Percentiles rank a stretch among this genome's conserved stretches.
Conservation (phyloP, 345 rosid species). For the Mallotus nudiflorus region DNA sequence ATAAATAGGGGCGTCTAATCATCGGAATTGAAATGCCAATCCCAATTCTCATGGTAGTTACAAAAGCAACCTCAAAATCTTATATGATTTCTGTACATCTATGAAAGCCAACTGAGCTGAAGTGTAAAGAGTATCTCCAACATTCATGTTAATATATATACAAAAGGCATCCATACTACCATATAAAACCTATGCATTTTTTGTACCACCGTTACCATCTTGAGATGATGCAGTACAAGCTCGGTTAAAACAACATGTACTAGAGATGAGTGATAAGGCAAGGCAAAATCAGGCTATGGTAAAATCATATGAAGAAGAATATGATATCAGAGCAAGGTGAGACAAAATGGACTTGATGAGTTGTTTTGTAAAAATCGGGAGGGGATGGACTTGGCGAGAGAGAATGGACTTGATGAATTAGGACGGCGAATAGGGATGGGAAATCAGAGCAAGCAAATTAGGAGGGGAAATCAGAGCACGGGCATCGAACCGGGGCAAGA, state of each 20-base stretch:
- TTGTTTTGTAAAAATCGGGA: no score
- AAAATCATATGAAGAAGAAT: no score
- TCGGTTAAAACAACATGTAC: slow-evolving; percentile 34
- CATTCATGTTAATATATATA: slow-evolving; percentile 44
- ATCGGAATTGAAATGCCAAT: slow-evolving; percentile 23
- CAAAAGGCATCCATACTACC: slow-evolving; percentile 24
- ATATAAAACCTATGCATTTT: slow-evolving; percentile 12
- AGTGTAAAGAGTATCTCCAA: slow-evolving; percentile 24
- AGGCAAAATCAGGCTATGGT: no score
- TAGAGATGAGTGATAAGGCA: no score
- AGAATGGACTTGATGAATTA: no score
- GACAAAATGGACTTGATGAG: no score
- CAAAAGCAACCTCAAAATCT: slow-evolving; percentile 35
- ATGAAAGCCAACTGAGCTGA: slow-evolving; percentile 31
- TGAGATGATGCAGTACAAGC: slow-evolving; percentile 21
- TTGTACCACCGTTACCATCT: slow-evolving; percentile 30
- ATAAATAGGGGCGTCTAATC: slow-evolving; percentile 6
- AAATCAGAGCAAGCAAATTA: no score
- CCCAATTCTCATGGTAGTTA: slow-evolving; percentile 20
- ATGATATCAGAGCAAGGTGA: no score
- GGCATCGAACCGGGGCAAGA: no score
- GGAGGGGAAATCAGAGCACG: no score
- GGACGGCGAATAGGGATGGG: no score
- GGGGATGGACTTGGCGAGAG: no score
- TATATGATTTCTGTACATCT: slow-evolving; percentile 58